Evolutionary conservation across 1,284 basidiomycete genomes (phyloP).

Genomic region (Tetrapyrgos nigripes): DNA sequence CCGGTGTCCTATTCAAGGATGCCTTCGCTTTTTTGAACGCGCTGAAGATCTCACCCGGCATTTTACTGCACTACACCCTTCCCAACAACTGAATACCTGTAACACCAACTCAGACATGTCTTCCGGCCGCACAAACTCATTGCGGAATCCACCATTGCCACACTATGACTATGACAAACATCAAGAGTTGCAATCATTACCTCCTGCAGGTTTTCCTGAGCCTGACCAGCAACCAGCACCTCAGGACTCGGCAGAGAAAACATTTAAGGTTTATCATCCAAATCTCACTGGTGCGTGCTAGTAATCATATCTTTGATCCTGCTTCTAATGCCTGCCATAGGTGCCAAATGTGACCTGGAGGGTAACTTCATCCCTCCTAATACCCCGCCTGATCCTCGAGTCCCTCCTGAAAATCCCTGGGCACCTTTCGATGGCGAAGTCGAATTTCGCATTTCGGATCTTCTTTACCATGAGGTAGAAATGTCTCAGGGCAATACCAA

Average conservation of each 20-base stretch:
- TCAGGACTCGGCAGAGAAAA: not conserved
- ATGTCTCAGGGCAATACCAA: constrained; percentile 18
- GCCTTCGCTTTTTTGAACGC: not conserved
- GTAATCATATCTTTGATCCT: not conserved
- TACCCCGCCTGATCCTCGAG: not conserved
- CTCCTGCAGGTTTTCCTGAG: not conserved
- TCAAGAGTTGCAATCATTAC: too few relatives aligned
- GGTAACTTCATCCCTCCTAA: not conserved
- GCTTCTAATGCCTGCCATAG: not conserved
- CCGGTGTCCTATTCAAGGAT: not conserved
- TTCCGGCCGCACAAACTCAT: too few relatives aligned
- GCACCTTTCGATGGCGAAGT: constrained; percentile 11
- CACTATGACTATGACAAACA: too few relatives aligned
- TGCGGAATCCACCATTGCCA: too few relatives aligned
- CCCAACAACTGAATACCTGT: too few relatives aligned
- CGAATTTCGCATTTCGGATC: constrained; percentile 11
- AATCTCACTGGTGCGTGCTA: not conserved
- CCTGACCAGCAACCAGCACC: not conserved
- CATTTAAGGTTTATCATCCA: not conserved
- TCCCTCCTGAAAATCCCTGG: constrained; percentile 1
- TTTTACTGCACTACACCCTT: not conserved
- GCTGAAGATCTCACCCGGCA: not conserved
- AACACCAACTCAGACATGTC: too few relatives aligned
- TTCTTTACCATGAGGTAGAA: constrained; percentile 17
- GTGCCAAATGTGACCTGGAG: not conserved